Evolutionary conservation across 805 yeast genomes (phyloP).

Genomic region (Ogataea nakhonphanomensis): DNA sequence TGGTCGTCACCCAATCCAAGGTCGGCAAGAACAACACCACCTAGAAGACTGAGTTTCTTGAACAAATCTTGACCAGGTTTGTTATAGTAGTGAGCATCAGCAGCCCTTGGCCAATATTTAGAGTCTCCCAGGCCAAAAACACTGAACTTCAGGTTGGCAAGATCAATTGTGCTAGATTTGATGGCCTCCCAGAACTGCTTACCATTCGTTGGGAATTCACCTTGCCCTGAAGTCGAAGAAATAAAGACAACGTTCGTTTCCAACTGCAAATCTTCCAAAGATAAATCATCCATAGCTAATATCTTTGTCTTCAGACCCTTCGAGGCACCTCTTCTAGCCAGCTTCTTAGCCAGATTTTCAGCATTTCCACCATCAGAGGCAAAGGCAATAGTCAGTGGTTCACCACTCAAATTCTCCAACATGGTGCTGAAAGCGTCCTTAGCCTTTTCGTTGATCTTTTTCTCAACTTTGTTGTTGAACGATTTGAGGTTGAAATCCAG

Average conservation of each 20-base stretch:
- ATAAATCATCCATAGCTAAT: slow-evolving; percentile 66
- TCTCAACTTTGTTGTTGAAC: slow-evolving; percentile 54
- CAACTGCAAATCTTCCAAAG: slow-evolving; percentile 67
- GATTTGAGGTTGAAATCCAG: slow-evolving; percentile 77
- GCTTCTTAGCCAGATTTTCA: slow-evolving; percentile 71
- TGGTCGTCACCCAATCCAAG: slow-evolving; percentile 95
- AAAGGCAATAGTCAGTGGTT: slow-evolving; percentile 80
- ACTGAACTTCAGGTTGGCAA: slow-evolving; percentile 52
- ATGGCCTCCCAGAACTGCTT: slow-evolving; percentile 71
- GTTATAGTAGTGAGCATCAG: slow-evolving; percentile 90
- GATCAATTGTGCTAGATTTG: slow-evolving; percentile 64
- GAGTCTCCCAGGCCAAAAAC: slow-evolving; percentile 81
- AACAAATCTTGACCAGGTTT: slow-evolving; percentile 79
- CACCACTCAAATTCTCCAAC: slow-evolving; percentile 86
- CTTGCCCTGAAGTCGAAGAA: slow-evolving; percentile 80
- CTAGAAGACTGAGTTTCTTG: slow-evolving; percentile 61
- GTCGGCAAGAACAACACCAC: slow-evolving; percentile 69
- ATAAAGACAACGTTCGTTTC: slow-evolving; percentile 69
- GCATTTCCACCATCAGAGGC: slow-evolving; percentile 95
- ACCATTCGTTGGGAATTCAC: slow-evolving; percentile 84
- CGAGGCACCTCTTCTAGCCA: slow-evolving; percentile 73
- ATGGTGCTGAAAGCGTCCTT: slow-evolving; percentile 73
- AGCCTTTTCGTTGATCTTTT: slow-evolving; percentile 52
- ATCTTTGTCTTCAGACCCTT: slow-evolving; percentile 71
- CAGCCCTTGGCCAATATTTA: slow-evolving; percentile 95